A percentile compares a stretch with the other conserved stretches of the same genome.
These are phyloP conservation scores for Byssothecium circinans DNA, from an alignment of 2,329 filamentous ascomycete genomes.

Conservation along the genomic window DNA sequence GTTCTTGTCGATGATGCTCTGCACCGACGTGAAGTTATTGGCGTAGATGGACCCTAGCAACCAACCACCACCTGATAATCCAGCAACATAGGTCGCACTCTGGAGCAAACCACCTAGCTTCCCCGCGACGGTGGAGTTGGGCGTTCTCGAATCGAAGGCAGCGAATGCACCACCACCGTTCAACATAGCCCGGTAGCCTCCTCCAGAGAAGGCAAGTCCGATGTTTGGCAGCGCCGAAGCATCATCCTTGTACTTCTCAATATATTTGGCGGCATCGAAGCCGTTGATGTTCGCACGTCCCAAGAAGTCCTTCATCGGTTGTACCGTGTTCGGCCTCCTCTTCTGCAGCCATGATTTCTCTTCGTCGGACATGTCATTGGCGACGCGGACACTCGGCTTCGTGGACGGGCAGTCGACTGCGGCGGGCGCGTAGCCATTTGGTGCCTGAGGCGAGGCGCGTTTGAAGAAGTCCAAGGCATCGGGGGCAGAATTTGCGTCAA, in stretches of 20 bases:
- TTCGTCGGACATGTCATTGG: constrained; percentile 63
- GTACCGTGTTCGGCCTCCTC: constrained; percentile 71
- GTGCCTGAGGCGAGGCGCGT: constrained; percentile 57
- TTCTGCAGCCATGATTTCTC: constrained; percentile 74
- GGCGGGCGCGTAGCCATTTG: constrained; percentile 72
- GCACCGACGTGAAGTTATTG: constrained; percentile 75
- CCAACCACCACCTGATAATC: constrained; percentile 83
- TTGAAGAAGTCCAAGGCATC: constrained; percentile 26
- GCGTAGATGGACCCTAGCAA: constrained; percentile 77
- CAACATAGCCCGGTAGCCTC: constrained; percentile 83
- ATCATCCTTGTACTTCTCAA: constrained; percentile 62
- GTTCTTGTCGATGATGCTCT: constrained; percentile 54
- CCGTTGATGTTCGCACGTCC: constrained; percentile 70
- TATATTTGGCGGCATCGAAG: constrained; percentile 75
- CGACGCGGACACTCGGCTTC: constrained; percentile 70
- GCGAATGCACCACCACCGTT: constrained; percentile 79
- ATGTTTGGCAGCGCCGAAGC: constrained; percentile 65
- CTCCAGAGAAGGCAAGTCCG: constrained; percentile 77
- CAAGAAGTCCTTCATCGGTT: constrained; percentile 75
- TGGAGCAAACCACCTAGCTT: constrained; percentile 82
- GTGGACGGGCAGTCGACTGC: constrained; percentile 67
- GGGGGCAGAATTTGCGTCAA: constrained; percentile 20
- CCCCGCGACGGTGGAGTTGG: constrained; percentile 61
- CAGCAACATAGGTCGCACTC: constrained; percentile 76
- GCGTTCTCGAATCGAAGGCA: constrained; percentile 75